Evolutionary conservation across 192 early-diverging fungal species (phyloP), one percentile per base, ranked within the genome.

Genomic region (Gorgonomyces haynaldii): DNA sequence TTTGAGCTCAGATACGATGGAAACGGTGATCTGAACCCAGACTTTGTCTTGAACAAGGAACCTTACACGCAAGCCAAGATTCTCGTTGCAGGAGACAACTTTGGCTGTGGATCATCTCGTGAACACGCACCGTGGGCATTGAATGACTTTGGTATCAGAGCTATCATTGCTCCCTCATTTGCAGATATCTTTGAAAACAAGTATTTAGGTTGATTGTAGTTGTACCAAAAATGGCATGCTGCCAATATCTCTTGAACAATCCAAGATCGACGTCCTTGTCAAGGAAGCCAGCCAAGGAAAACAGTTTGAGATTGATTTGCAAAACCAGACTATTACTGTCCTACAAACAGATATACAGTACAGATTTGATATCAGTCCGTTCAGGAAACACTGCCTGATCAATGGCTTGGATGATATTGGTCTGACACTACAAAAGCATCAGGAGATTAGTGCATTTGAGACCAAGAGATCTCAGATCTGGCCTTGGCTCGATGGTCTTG

Each of bases 91-190:
- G 71, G 71, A 16, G 67, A 60, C 32, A 83, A 83, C 61, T 83
- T 83, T 64, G 81, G 81, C 4, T 83, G 81, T 56, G 81, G 81
- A 21, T 65, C 60, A 34, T 71, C 67, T 16, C 63, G 81, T 2
- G 81, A 83, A 47, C 81, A 83, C 58, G 81, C 81, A n/a, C 81
- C 81, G 7, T 83, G 81, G 81, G 81, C 81, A 19, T 60, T 83
- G 32, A 58, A 70, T 44, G 81, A 83, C 42, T 83, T 83, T 56
- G 81, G 81, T 22, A 83, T 83, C 58, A 56, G 68, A 20, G 79
- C 76, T 52, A 76, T 83, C 35, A 75, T 83, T 53, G 75, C 76
- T 2, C 69, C 78, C 6, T 69, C 65, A 38, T 83, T 79, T 49
- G 81, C 81, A 24, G 81, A 83, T 58, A 83, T 83, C 50, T 83